Percentiles rank a stretch among this genome's conserved stretches.
phyloP scores from a whole-genome alignment of 1,284 basidiomycete species.

The Malassezia dermatis region DNA sequence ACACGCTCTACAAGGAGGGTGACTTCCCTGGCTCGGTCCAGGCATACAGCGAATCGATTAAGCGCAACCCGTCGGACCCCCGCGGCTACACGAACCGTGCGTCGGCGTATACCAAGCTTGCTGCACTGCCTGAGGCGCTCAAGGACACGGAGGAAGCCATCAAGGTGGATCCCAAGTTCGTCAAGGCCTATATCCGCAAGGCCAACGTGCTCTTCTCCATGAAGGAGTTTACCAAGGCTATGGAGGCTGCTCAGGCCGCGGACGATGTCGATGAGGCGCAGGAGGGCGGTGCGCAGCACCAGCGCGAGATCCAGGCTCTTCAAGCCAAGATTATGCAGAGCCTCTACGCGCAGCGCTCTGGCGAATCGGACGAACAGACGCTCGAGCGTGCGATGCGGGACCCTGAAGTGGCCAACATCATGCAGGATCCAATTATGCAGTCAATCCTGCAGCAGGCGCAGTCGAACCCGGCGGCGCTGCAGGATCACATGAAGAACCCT shows the following conservation, averaged over 20 bases:
- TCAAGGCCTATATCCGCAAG: slow-evolving; percentile 91
- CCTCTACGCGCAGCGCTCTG: slow-evolving; percentile 67
- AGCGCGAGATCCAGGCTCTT: slow-evolving; percentile 33
- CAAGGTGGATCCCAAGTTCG: slow-evolving; percentile 64
- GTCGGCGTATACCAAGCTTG: slow-evolving; percentile 88
- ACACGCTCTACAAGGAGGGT: slow-evolving; percentile 68
- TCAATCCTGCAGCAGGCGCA: slow-evolving; percentile 92
- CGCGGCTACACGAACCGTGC: slow-evolving; percentile 94
- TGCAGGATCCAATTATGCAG: slow-evolving; percentile 51
- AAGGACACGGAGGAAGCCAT: slow-evolving; percentile 93
- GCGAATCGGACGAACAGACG: slow-evolving; percentile 85
- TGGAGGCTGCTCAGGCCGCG: slow-evolving; percentile 38
- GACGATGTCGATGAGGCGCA: slow-evolving; percentile 26
- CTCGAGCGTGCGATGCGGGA: slow-evolving; percentile 89
- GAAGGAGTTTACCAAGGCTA: slow-evolving; percentile 75
- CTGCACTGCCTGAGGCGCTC: slow-evolving; percentile 84
- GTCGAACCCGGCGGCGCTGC: slow-evolving; percentile 71
- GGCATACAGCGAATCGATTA: slow-evolving; percentile 88
- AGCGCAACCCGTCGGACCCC: slow-evolving; percentile 80
- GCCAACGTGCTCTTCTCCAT: slow-evolving; percentile 73
- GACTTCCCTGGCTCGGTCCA: slow-evolving; percentile 70
- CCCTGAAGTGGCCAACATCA: slow-evolving; percentile 72
- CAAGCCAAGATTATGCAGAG: slow-evolving; percentile 56
- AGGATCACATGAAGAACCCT: slow-evolving; percentile 89
- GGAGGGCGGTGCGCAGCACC: slow-evolving; percentile 26